Percentiles rank a stretch among this genome's conserved stretches.
Conservation (phyloP, 306 rosid species). For the Prunus davidiana region DNA sequence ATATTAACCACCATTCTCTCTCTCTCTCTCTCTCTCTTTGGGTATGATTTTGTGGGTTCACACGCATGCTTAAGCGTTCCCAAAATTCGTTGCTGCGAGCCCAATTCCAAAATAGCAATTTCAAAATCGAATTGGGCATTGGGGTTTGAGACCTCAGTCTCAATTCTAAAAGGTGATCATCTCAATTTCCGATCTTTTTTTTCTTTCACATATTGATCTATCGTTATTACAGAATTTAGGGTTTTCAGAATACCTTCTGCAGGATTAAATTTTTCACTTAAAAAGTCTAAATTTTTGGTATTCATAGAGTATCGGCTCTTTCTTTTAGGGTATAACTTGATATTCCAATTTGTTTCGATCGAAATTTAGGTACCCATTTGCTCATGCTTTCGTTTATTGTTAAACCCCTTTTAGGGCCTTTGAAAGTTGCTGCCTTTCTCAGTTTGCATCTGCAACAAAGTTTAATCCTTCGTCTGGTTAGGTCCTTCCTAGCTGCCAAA, state of each 20-base stretch:
- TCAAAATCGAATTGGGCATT: constrained; percentile 9
- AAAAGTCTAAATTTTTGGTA: not conserved
- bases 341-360: not conserved
- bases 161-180: constrained; percentile 1
- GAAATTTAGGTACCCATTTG: not conserved
- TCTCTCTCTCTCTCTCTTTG: not conserved
- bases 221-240: constrained; percentile 1
- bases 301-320: not conserved
- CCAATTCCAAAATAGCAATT: not conserved
- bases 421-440: not conserved
- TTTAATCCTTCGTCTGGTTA: not conserved
- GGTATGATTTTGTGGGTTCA: not conserved
- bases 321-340: not conserved
- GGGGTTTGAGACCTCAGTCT: not conserved
- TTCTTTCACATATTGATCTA: not conserved
- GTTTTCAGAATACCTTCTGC: not conserved
- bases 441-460: not conserved
- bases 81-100: constrained; percentile 3
- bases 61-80: not conserved
- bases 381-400: not conserved
- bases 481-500: not conserved
- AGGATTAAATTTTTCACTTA: not conserved
- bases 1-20: constrained; percentile 4
- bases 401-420: not conserved
- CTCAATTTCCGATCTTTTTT: not conserved